These are phyloP conservation scores for Collybia sordida DNA, from an alignment of 768 basidiomycete genomes.

Conservation along the genomic window DNA sequence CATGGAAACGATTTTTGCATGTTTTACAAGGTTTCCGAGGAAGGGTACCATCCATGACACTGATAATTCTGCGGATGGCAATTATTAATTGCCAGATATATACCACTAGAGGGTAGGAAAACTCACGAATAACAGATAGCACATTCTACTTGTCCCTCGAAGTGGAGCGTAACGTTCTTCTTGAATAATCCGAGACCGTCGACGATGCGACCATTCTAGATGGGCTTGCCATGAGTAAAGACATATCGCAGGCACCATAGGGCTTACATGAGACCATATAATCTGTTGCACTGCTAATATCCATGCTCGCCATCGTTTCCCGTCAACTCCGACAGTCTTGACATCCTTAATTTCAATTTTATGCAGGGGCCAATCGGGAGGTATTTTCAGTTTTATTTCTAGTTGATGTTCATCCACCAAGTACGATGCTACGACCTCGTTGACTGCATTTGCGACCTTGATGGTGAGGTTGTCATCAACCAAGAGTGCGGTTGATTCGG, in stretches of 20 bases:
- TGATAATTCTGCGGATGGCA: conserved; percentile 68
- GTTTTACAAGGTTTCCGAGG: conserved; percentile 92
- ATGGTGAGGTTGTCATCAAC: conserved; percentile 77
- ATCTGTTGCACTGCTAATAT: conserved; percentile 89
- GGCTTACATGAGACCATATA: conserved; percentile 79
- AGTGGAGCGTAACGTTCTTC: conserved; percentile 90
- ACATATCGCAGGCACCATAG: background rate
- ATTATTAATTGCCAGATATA: background rate
- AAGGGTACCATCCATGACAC: conserved; percentile 81
- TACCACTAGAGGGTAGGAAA: background rate
- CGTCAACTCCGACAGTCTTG: conserved; percentile 83
- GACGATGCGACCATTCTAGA: conserved; percentile 83
- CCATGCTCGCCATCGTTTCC: conserved; percentile 93
- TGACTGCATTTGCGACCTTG: conserved; percentile 69
- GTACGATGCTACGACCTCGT: conserved; percentile 85
- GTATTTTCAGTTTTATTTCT: conserved; percentile 85
- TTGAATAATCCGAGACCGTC: conserved; percentile 91
- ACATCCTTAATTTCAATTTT: conserved; percentile 86
- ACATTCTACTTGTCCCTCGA: conserved; percentile 94
- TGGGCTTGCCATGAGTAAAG: background rate
- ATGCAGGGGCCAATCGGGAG: conserved; percentile 87
- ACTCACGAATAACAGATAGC: conserved; percentile 93
- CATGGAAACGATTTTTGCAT: conserved; percentile 93
- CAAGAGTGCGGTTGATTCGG: conserved; percentile 52
- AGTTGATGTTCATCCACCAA: conserved; percentile 91